A percentile compares a stretch with the other conserved stretches of the same genome.
Evolutionary conservation across 2,329 filamentous ascomycete species (phyloP).

Genomic region (Aspergillus thermomutatus): DNA sequence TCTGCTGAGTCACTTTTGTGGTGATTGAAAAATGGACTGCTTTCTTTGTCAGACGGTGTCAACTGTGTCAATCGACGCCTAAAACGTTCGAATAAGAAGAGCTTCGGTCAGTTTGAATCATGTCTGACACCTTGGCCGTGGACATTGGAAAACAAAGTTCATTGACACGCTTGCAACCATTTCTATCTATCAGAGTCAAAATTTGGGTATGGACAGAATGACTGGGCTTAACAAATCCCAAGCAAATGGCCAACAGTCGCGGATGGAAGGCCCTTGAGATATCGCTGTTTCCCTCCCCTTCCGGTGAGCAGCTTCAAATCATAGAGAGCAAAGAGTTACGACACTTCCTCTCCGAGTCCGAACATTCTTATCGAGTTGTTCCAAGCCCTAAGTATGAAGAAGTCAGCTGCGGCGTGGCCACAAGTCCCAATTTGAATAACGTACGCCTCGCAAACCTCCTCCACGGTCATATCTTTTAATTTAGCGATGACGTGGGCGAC

Average conservation of each 20-base stretch:
- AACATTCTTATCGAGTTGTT: slow-evolving; percentile 78
- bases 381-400: slow-evolving; percentile 57
- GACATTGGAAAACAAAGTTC: not conserved
- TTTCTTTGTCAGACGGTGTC: not conserved
- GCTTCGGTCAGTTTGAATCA: not conserved
- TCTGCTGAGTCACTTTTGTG: not conserved
- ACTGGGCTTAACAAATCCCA: not conserved
- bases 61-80: not conserved
- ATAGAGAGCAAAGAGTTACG: slow-evolving; percentile 1
- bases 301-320: not conserved
- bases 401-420: slow-evolving; percentile 19
- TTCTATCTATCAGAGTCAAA: not conserved
- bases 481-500: slow-evolving; percentile 86
- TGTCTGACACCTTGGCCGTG: not conserved
- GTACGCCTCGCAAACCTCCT: slow-evolving; percentile 78
- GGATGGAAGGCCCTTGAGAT: too few species aligned
- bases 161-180: not conserved
- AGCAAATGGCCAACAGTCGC: not conserved
- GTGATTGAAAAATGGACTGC: not conserved
- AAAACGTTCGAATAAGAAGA: not conserved
- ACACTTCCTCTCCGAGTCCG: slow-evolving; percentile 55
- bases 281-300: not conserved
- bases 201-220: not conserved
- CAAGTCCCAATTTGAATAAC: slow-evolving; percentile 25
- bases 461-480: slow-evolving; percentile 74